phyloP scores from a whole-genome alignment of 202 grass and related monocot genomes.

The Zizania palustris region DNA sequence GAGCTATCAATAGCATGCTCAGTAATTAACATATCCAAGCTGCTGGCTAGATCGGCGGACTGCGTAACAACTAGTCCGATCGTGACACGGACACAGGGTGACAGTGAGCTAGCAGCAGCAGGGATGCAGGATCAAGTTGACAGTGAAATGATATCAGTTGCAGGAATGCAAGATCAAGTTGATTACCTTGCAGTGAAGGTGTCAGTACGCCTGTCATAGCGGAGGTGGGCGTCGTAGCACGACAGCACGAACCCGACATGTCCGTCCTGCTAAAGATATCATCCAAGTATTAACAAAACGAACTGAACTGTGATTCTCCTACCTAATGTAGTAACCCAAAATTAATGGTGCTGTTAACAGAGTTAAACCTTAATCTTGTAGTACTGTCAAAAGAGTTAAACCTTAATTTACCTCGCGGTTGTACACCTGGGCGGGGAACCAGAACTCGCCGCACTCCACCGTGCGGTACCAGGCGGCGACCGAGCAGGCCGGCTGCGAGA shows the following conservation, averaged over 20 bases:
- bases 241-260: slow-evolving; percentile 85
- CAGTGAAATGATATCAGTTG: too few relatives aligned
- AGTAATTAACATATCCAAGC: not conserved
- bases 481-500: slow-evolving; percentile 28
- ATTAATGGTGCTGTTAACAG: not conserved
- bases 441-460: slow-evolving; percentile 82
- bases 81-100: not conserved
- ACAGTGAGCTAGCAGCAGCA: slow-evolving; percentile 4
- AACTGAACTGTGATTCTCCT: not conserved
- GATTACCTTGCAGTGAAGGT: slow-evolving; percentile 83
- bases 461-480: slow-evolving; percentile 59
- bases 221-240: slow-evolving; percentile 88
- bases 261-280: slow-evolving; percentile 67
- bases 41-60: not conserved
- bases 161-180: not conserved
- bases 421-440: slow-evolving; percentile 89
- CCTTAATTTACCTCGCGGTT: slow-evolving; percentile 74
- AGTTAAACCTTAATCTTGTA: not conserved
- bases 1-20: not conserved
- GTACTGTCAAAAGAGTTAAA: too few relatives aligned
- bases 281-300: not conserved
- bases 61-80: not conserved
- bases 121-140: not conserved
- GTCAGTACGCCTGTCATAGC: slow-evolving; percentile 67
- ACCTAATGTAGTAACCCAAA: slow-evolving; percentile 1